A percentile compares a stretch with the other conserved stretches of the same genome.
Conservation (phyloP, 2,329 filamentous ascomycete genomes). For the Aspergillus proliferans region DNA sequence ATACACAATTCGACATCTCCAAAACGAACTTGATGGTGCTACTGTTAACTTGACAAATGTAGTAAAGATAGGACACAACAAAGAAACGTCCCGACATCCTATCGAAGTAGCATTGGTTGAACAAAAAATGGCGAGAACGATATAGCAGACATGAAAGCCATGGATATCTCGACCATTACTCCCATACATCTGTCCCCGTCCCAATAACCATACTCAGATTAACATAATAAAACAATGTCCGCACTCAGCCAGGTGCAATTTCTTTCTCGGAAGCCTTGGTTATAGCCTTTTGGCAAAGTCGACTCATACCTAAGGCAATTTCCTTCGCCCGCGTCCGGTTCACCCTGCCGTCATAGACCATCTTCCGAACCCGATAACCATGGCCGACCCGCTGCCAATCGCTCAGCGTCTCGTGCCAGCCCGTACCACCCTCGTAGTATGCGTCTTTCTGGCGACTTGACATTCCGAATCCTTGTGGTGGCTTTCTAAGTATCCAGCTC, state of each 20-base stretch:
- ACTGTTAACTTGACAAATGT: slow-evolving; percentile 1
- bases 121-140: slow-evolving; percentile 2
- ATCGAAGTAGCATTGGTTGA: neutral
- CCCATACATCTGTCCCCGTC: neutral
- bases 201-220: neutral
- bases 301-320: slow-evolving; percentile 16
- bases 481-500: slow-evolving; percentile 36
- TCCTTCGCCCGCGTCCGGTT: slow-evolving; percentile 30
- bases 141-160: neutral
- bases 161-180: neutral
- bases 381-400: slow-evolving; percentile 34
- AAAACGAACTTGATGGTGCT: slow-evolving; percentile 1
- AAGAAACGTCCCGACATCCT: neutral
- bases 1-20: slow-evolving; percentile 13
- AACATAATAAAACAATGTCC: neutral
- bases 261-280: neutral
- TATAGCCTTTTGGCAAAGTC: slow-evolving; percentile 10
- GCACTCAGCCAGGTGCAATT: neutral
- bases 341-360: slow-evolving; percentile 28
- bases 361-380: slow-evolving; percentile 33
- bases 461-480: slow-evolving; percentile 33
- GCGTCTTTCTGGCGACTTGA: slow-evolving; percentile 30
- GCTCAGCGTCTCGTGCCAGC: slow-evolving; percentile 35
- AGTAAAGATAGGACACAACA: slow-evolving; percentile 5
- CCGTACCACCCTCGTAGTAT: slow-evolving; percentile 35